These are phyloP conservation scores for Phaeotremella fagi DNA, from an alignment of 768 basidiomycete species.

Conservation along the genomic window DNA sequence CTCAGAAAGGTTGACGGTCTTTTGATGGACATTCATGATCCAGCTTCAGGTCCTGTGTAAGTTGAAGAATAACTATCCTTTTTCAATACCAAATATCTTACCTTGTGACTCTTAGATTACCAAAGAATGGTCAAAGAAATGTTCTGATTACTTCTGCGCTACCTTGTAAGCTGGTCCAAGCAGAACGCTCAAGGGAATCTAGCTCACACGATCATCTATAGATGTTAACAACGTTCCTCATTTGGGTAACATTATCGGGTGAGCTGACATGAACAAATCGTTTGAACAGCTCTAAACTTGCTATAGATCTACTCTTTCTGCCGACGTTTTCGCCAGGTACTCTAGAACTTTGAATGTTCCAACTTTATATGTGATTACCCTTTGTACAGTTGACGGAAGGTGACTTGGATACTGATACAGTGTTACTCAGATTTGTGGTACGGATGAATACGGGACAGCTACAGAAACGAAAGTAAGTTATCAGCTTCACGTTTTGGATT, in stretches of 20 bases:
- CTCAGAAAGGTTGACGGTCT: constrained; percentile 53
- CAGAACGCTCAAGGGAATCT: neutral
- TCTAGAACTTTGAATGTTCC: constrained; percentile 73
- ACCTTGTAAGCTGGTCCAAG: constrained; percentile 52
- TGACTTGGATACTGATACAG: neutral
- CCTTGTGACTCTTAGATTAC: constrained; percentile 55
- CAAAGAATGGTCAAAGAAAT: constrained; percentile 80
- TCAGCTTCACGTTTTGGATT: neutral
- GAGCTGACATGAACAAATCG: constrained; percentile 5
- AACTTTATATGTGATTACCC: constrained; percentile 63
- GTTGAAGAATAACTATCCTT: too few relatives aligned
- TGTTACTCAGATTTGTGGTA: constrained; percentile 70
- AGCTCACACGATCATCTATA: constrained; percentile 6
- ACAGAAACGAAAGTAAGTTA: constrained; percentile 84
- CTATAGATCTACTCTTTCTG: constrained; percentile 92
- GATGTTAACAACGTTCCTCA: constrained; percentile 86
- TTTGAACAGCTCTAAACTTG: constrained; percentile 55
- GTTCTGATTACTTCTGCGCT: constrained; percentile 89
- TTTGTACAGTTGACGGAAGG: neutral
- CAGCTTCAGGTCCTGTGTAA: constrained; percentile 53
- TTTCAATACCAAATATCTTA: too few relatives aligned
- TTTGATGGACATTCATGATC: constrained; percentile 52
- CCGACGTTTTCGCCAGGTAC: constrained; percentile 91
- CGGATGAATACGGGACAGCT: constrained; percentile 99
- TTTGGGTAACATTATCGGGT: constrained; percentile 59